Conservation (phyloP, 2,329 filamentous ascomycete species). For the Fusarium sp. region DNA sequence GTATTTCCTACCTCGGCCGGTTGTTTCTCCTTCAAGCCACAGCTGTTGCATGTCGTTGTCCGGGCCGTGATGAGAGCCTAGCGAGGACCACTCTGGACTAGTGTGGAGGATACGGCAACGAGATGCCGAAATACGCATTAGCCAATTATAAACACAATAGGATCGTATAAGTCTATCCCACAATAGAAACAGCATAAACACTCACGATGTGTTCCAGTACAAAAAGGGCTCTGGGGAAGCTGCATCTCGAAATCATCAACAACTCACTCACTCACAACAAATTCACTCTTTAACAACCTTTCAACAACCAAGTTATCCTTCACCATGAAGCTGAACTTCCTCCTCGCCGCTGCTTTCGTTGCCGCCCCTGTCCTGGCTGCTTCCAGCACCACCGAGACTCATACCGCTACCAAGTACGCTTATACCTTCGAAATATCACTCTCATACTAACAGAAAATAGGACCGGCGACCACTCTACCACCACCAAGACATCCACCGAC, state of each 20-base stretch:
- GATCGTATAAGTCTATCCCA: background rate
- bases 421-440: fast-evolving
- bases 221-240: slow-evolving; percentile 1
- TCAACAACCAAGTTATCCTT: background rate
- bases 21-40: background rate
- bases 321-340: slow-evolving; percentile 29
- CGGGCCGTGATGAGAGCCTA: background rate
- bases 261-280: background rate
- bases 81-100: background rate
- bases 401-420: slow-evolving; percentile 3
- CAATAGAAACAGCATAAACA: background rate
- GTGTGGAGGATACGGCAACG: slow-evolving; percentile 10
- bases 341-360: slow-evolving; percentile 16
- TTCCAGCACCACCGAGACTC: slow-evolving; percentile 12
- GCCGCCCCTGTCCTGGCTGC: slow-evolving; percentile 10
- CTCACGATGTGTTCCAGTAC: background rate
- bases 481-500: background rate
- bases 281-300: slow-evolving; percentile 1
- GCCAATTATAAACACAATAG: background rate
- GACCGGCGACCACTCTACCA: background rate
- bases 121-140: slow-evolving; percentile 26
- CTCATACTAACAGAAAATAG: background rate
- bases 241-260: background rate
- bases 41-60: too few species aligned
- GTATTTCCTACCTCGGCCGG: background rate